Base-by-base conservation (phyloP, 2,329 filamentous ascomycete species). In the Colletotrichum agaves region DNA sequence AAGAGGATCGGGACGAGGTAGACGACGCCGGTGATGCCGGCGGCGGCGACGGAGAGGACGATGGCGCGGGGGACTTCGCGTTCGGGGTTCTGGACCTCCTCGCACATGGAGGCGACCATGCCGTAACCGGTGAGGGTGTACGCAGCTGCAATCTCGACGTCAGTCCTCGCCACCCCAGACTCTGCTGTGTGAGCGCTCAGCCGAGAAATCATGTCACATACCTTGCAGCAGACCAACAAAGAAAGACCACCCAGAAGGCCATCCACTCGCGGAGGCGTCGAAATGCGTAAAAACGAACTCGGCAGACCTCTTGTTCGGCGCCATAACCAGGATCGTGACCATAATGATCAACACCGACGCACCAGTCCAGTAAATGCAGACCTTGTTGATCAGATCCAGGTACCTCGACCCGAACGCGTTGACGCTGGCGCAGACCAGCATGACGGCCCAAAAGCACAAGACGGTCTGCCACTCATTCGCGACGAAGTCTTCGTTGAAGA, bases 1-100 rank as follows among this genome's bases (percentile, higher is more conserved):
- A 94, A 94, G 27, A 94, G 84, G 70, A 95, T 85, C 0, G 91
- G 91, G 47, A 94, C 87, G 13, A 94, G 78, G 77, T 92, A 94
- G 71, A 89, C 76, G 8, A 91, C 75, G 5, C 90, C 90, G 0
- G 90, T 92, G 46, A 92, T 72, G 33, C 88, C 89, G 0, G 89
- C 90, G 0, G 88, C 89, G 1, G 87, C 87, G 2, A 92, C 89
- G 0, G 89, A 91, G 39, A 91, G 78, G 1, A 92, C 88, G 72
- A 93, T 92, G 58, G 90, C 90, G 74, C 88, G 90, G 52, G 90
- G 90, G 0, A 92, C 90, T 77, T 92, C 89, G 61, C 87, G 84
- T 60, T 89, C 86, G 0, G 90, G 90, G 69, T 87, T 87, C 74
- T 91, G 89, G 2, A 92, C 89, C 76, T 92, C 90, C 78, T 92